Percentiles rank a stretch among this genome's conserved stretches.
These are phyloP conservation scores for Auriscalpium microsporum DNA, from an alignment of 768 basidiomycete genomes.

Conservation along the genomic window DNA sequence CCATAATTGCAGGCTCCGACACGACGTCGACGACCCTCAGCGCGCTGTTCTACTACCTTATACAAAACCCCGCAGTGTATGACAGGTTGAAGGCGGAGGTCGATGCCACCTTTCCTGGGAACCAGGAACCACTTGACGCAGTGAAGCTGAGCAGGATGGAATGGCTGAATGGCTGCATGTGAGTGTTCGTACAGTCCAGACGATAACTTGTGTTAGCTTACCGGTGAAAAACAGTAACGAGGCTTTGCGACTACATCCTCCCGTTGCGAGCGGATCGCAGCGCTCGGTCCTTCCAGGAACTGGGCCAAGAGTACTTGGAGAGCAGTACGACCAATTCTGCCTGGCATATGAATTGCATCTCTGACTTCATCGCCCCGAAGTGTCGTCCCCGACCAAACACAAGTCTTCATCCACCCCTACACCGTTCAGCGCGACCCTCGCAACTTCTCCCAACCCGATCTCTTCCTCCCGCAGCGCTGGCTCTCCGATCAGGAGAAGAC, in stretches of 20 bases:
- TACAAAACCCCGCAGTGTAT: conserved; percentile 23
- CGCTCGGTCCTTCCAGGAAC: background rate
- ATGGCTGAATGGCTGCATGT: conserved; percentile 13
- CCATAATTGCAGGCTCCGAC: conserved; percentile 36
- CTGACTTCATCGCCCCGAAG: background rate
- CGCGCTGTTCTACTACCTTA: conserved; percentile 27
- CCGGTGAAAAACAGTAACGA: background rate
- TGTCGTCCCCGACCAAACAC: background rate
- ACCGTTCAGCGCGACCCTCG: conserved; percentile 1
- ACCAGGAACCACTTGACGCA: conserved; percentile 10
- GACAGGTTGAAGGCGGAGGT: conserved; percentile 6
- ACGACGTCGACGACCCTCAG: conserved; percentile 30
- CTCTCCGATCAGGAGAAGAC: background rate
- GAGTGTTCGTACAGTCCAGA: background rate
- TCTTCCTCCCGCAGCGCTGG: conserved; percentile 3
- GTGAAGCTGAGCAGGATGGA: conserved; percentile 4
- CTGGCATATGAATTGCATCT: background rate
- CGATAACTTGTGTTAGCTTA: background rate
- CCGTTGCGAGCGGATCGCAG: conserved; percentile 1
- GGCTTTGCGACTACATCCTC: background rate
- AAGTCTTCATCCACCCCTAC: background rate
- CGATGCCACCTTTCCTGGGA: conserved; percentile 2
- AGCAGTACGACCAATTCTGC: background rate
- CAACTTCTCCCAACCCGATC: background rate
- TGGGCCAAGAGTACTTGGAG: background rate